Evolutionary conservation across 140 eudicot genomes (phyloP).

Genomic region (Flaveria floridana): DNA sequence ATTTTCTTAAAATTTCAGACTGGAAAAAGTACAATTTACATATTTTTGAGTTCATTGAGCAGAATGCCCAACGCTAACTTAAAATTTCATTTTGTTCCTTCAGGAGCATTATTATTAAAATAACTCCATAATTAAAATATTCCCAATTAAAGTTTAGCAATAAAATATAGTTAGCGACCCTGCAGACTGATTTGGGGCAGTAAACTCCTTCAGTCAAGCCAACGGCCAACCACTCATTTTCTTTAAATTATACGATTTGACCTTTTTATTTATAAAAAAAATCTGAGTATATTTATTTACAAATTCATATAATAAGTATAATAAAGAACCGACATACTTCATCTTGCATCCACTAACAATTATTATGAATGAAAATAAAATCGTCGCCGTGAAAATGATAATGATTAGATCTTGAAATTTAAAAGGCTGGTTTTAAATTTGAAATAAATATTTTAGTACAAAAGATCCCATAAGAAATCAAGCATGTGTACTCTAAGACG

Average conservation of each 20-base stretch:
- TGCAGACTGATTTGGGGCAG: slow-evolving; percentile 25
- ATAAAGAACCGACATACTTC: background rate
- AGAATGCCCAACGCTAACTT: background rate
- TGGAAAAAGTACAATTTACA: too few species aligned
- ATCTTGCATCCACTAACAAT: background rate
- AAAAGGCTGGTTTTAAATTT: background rate
- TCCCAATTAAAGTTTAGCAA: background rate
- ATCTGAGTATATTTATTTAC: too few species aligned
- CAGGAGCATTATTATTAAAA: too few species aligned
- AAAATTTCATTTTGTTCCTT: background rate
- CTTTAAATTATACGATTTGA: slow-evolving; percentile 1
- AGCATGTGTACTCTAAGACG: background rate
- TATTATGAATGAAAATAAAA: background rate
- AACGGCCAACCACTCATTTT: slow-evolving; percentile 7
- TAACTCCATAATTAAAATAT: background rate
- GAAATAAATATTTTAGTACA: background rate
- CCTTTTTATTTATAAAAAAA: background rate
- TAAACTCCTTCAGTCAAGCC: slow-evolving; percentile 23
- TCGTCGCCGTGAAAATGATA: slow-evolving; percentile 3
- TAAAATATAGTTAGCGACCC: slow-evolving; percentile 11
- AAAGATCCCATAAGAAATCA: background rate
- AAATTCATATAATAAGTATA: too few species aligned
- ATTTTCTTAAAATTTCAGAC: too few species aligned
- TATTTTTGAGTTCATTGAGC: background rate
- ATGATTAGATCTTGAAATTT: background rate